phyloP scores from a whole-genome alignment of 176 grass and related monocot genomes.

The Paspalum vaginatum region DNA sequence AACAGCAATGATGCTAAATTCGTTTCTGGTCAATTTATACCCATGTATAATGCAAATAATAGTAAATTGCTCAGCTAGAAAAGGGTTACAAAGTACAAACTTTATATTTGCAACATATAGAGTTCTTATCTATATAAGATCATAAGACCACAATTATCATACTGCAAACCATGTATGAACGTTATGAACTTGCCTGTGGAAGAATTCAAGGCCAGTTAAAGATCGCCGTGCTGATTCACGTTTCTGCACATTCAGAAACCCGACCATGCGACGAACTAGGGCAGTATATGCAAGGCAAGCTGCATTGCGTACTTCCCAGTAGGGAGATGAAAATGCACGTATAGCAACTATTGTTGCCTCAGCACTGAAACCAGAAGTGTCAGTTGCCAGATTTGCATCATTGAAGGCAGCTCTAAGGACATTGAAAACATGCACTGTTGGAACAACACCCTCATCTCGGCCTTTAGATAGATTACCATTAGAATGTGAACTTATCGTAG shows the following conservation, averaged over 20 bases:
- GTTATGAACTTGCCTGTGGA: conserved; percentile 76
- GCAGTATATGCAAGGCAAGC: conserved; percentile 93
- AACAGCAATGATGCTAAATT: background rate
- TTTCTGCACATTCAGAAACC: conserved; percentile 90
- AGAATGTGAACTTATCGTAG: conserved; percentile 34
- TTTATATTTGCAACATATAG: conserved; percentile 16
- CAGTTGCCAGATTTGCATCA: conserved; percentile 82
- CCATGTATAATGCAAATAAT: conserved; percentile 23
- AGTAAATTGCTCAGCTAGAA: conserved; percentile 13
- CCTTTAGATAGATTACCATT: conserved; percentile 70
- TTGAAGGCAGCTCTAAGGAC: conserved; percentile 91
- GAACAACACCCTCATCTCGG: conserved; percentile 86
- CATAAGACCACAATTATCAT: background rate
- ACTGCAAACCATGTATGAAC: conserved; percentile 31
- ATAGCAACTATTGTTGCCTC: conserved; percentile 92
- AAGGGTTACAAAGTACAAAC: conserved; percentile 11
- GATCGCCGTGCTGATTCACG: conserved; percentile 76
- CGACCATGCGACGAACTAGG: conserved; percentile 87
- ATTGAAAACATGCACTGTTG: conserved; percentile 93
- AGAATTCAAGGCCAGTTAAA: conserved; percentile 93
- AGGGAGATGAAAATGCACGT: conserved; percentile 88
- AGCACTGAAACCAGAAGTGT: conserved; percentile 90
- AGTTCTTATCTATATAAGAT: conserved; percentile 19
- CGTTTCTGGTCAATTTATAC: background rate
- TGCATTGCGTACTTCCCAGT: conserved; percentile 95